Base-by-base conservation (phyloP, 805 yeast genomes). In the Danielia oregonensis region DNA sequence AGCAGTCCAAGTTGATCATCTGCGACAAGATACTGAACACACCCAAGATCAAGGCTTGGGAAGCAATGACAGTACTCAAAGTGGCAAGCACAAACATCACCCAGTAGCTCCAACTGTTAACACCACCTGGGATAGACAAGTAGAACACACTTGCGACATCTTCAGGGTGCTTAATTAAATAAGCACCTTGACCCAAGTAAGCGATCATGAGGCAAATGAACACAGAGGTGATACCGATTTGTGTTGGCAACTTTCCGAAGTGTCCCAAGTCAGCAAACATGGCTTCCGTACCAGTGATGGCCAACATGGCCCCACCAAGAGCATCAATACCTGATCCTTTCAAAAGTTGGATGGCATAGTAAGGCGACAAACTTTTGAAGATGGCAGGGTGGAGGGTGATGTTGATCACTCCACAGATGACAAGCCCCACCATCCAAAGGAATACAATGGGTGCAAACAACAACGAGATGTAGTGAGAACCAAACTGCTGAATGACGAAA, bases 241-340 rank as follows among this genome's bases (percentile, higher is more conserved):
- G 78, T 29, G 75, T 62, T 1, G 82, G 72, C 4, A 59, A 42
- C 17, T 62, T 60, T 3, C 79, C 76, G 46, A 76, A 74, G 47
- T 74, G 79, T 4, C 81, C 77, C 32, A 76, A 61, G 52, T 78
- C 82, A 2, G 82, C 79, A 57, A 78, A 78, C 78, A 78, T 71
- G 5, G 82, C 81, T 43, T 78, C 83, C 4, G 74, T 61, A 21
- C 83, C 83, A 0, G 84, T 76, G 17, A 78, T 55, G 1, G 77
- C 60, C 28, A 78, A 66, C 72, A 77, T 68, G 3, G 74, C 72
- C 4, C 74, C 70, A 8, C 74, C 67, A 21, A 78, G 57, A 2
- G 64, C 57, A 47, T 69, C 75, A 18, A 71, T 55, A 14, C 64
- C 66, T 3, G 66, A 62, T 8, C 49, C 42, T 30, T 49, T 57